Evolutionary conservation across 495 filamentous ascomycete genomes (phyloP), one percentile per base, ranked within the genome.

Genomic region (Acidiella bohemica): DNA sequence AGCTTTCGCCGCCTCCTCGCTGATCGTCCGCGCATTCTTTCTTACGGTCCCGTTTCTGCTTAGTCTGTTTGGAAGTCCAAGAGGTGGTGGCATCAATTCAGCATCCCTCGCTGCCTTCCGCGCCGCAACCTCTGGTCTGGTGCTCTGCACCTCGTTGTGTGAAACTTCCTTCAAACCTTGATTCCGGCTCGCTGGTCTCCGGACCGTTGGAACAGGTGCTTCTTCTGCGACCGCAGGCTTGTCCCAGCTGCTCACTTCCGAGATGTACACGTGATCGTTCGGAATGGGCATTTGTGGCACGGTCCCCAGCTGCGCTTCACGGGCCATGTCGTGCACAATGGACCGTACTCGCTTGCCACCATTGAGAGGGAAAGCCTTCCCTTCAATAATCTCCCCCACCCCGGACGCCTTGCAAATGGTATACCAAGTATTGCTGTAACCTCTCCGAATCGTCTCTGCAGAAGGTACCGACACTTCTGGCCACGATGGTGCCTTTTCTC

Each of bases 361-460:
- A 38, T 50, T 54, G 1, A 59, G 52, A 7, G 52, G 41, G 38
- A 63, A 63, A 10, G 27, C 22, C 30, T 58, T 59, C 16, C 60
- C 60, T 8, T 52, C 51, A 23, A 38, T 54, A 29, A 51, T 59
- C 43, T 64, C 61, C 21, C 61, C 61, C 6, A 64, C 61, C 7
- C 56, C 56, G 7, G 59, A 62, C 24, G 49, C 47, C 32, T 59
- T 56, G 51, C 61, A 64, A 5, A 64, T 28, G 9, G 41, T 52
- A 20, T 36, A 58, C 61, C 61, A 64, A 4, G 57, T 53, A 8
- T 59, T 54, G 7, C 58, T 60, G 33, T 62, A 62, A 17, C 61
- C 61, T 48, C 53, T 39, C 22, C 44, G 28, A 17, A 58, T 55
- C 12, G 54, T 53, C 14, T 54, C 44, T n/a, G 56, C 41, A 4